A percentile compares a stretch with the other conserved stretches of the same genome.
These are phyloP conservation scores for Trichoderma oligosporum DNA, from an alignment of 2,329 filamentous ascomycete genomes.

Conservation along the genomic window DNA sequence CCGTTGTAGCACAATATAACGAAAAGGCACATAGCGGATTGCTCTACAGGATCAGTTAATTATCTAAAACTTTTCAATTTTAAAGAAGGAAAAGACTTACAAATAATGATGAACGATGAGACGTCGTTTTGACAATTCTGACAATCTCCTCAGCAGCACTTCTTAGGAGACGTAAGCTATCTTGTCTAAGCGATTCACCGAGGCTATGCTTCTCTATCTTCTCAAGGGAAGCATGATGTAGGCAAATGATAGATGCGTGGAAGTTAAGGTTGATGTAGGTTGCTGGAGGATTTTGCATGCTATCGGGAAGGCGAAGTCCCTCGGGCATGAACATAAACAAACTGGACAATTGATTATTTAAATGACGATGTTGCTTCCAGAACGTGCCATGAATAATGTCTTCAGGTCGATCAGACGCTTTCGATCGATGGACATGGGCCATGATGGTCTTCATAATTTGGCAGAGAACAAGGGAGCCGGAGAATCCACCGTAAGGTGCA, in stretches of 20 bases:
- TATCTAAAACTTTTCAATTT: neutral
- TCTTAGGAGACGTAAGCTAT: slow-evolving; percentile 69
- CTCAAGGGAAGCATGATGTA: slow-evolving; percentile 85
- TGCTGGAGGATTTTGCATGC: slow-evolving; percentile 65
- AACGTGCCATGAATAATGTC: slow-evolving; percentile 75
- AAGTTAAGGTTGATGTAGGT: slow-evolving; percentile 85
- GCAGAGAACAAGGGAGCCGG: slow-evolving; percentile 67
- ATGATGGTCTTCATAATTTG: slow-evolving; percentile 78
- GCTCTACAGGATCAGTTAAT: slow-evolving; percentile 26
- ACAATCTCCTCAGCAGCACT: slow-evolving; percentile 82
- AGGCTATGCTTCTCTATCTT: slow-evolving; percentile 71
- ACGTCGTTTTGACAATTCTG: slow-evolving; percentile 75
- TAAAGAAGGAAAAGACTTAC: slow-evolving; percentile 46
- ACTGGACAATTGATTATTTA: slow-evolving; percentile 77
- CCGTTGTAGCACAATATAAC: slow-evolving; percentile 78
- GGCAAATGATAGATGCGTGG: slow-evolving; percentile 80
- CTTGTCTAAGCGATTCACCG: slow-evolving; percentile 59
- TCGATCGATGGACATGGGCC: slow-evolving; percentile 73
- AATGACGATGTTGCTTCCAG: slow-evolving; percentile 78
- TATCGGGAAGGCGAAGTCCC: slow-evolving; percentile 65
- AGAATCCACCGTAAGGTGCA: slow-evolving; percentile 64
- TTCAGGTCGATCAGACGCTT: slow-evolving; percentile 65
- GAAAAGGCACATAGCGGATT: slow-evolving; percentile 59
- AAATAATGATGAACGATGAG: slow-evolving; percentile 62
- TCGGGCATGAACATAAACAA: slow-evolving; percentile 76